A percentile compares a stretch with the other conserved stretches of the same genome.
These are phyloP conservation scores for Rutstroemia sp. DNA, from an alignment of 2,329 filamentous ascomycete genomes.

Conservation along the genomic window DNA sequence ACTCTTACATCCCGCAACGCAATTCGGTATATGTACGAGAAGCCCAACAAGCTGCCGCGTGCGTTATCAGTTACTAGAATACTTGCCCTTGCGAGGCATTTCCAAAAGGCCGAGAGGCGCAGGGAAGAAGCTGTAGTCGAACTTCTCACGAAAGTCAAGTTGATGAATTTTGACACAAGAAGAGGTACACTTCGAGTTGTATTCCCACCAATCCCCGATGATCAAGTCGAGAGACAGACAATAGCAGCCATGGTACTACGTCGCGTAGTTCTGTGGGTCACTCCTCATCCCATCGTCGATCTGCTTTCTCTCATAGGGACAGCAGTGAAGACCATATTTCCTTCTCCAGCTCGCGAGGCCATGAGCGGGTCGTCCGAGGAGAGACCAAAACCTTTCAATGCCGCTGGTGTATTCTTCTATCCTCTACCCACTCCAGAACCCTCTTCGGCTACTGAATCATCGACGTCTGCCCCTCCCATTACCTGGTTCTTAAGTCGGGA, in stretches of 20 bases:
- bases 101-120: slow-evolving; percentile 36
- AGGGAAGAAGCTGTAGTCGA: slow-evolving; percentile 43
- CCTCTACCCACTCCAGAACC: slow-evolving; percentile 19
- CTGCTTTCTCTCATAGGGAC: slow-evolving; percentile 32
- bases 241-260: slow-evolving; percentile 39
- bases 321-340: background rate
- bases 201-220: slow-evolving; percentile 6
- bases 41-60: slow-evolving; percentile 50
- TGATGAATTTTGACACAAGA: slow-evolving; percentile 29
- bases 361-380: slow-evolving; percentile 12
- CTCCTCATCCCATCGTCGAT: slow-evolving; percentile 36
- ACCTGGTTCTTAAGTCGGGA: slow-evolving; percentile 27
- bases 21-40: slow-evolving; percentile 57
- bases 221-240: slow-evolving; percentile 7
- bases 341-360: background rate
- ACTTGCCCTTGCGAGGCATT: slow-evolving; percentile 49
- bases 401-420: background rate
- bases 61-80: slow-evolving; percentile 63
- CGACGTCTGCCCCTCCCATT: slow-evolving; percentile 2
- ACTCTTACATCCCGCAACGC: slow-evolving; percentile 77
- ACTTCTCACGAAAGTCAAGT: slow-evolving; percentile 41
- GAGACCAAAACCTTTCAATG: slow-evolving; percentile 12
- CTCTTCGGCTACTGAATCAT: no score
- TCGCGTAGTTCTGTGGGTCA: slow-evolving; percentile 40
- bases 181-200: slow-evolving; percentile 29